phyloP scores from a whole-genome alignment of 176 grass and related monocot species.

The Pontederia crassipes region DNA sequence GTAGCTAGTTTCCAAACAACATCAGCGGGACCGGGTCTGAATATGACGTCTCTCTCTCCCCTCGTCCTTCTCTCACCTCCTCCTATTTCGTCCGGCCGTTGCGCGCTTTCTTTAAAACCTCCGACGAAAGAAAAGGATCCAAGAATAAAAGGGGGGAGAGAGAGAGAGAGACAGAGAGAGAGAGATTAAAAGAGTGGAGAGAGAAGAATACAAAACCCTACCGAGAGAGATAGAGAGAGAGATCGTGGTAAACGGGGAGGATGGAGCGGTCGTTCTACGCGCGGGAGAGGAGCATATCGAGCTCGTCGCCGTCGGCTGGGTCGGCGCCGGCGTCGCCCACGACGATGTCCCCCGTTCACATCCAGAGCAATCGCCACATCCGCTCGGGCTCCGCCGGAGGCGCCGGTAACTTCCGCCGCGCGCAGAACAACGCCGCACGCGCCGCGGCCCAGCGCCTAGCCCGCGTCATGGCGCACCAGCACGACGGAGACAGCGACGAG shows the following conservation, averaged over 20 bases:
- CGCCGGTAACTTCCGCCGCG: conserved; percentile 22
- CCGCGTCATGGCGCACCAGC: conserved; percentile 59
- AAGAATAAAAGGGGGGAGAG: not conserved
- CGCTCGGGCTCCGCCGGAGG: conserved; percentile 28
- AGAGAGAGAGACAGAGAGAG: not conserved
- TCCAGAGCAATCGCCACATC: conserved; percentile 9
- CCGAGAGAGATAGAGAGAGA: not conserved
- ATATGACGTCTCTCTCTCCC: too few species aligned
- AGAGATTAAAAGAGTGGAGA: not conserved
- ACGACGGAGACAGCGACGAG: conserved; percentile 19
- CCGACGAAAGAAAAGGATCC: not conserved
- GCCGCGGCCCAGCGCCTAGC: conserved; percentile 85
- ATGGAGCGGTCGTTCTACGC: not conserved
- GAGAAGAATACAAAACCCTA: not conserved
- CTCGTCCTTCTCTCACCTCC: too few species aligned
- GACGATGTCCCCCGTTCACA: conserved; percentile 30
- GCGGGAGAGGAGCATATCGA: conserved; percentile 33
- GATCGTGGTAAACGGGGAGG: not conserved
- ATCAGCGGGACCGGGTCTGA: too few species aligned
- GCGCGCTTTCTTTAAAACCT: too few species aligned
- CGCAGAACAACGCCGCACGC: conserved; percentile 52
- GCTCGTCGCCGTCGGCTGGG: not conserved
- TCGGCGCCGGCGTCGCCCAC: conserved; percentile 22
- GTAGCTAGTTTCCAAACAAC: too few species aligned
- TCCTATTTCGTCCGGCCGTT: too few species aligned